Evolutionary conservation across 139 green algal genomes (phyloP), one percentile per base, ranked within the genome.

Genomic region (Spirogloea muscicola): DNA sequence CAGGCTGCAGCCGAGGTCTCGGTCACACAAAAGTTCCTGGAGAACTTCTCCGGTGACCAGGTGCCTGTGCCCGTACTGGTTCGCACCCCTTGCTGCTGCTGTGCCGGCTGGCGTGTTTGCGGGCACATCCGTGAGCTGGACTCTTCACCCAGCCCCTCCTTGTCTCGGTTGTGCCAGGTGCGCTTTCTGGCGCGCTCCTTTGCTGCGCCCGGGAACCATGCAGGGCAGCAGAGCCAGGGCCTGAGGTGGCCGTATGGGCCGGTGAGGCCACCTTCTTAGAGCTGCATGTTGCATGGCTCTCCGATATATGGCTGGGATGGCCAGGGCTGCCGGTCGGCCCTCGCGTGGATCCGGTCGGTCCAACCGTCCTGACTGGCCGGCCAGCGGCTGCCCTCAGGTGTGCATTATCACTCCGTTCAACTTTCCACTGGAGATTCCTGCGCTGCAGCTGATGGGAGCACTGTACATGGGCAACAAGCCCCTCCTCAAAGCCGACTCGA

Each of bases 381-480:
- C n/a, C n/a, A n/a, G n/a, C n/a, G 49, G 49, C 4, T 60, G 10
- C 4, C 10, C 4, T 9, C 73, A 88, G 7, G 94, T 98, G 34
- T 86, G 84, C 0, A 64, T 98, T n/a, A 95, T 98, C 85, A 94
- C 94, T 1, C 94, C 94, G 43, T 98, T 98, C 89, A 98, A 98
- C 86, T 98, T 98, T 79, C 94, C 94, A 1, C 85, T 98, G 44
- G 94, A 98, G 81, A 98, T 98, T 76, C 93, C 93, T 0, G 91
- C 87, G 34, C 90, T 98, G 40, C 93, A 98, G 85, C 70, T 96
- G n/a, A 97, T 98, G 90, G 94, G 94, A 9, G 91, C 93, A 18
- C 89, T 98, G 16, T 98, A 91, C 88, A 98, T 98, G 94, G 94
- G 94, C 66, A 98, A 98, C 85, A 95, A 94, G 84, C 90, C 91